Percentiles rank a stretch among this genome's conserved stretches.
Conservation (phyloP, 345 rosid species). For the Salix caprea region DNA sequence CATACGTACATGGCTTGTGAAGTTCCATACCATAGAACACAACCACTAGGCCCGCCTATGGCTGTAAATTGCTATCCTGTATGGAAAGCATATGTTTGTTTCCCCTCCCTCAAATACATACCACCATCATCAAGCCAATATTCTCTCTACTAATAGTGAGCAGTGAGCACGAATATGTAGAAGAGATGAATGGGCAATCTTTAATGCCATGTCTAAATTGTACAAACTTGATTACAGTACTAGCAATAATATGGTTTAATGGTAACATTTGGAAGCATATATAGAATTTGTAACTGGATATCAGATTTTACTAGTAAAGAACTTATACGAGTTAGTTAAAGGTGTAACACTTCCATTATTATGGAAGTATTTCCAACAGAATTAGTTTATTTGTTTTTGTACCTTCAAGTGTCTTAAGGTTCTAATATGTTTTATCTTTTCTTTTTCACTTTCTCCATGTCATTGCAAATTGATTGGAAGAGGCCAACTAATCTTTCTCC, state of each 20-base stretch:
- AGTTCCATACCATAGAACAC: background rate
- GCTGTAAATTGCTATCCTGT: background rate
- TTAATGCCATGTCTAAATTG: background rate
- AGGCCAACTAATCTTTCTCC: slow-evolving; percentile 7
- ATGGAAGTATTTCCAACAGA: background rate
- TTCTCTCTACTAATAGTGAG: background rate
- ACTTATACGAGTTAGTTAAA: background rate
- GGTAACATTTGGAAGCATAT: background rate
- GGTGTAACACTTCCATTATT: background rate
- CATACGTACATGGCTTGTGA: background rate
- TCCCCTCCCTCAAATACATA: background rate
- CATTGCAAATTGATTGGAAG: background rate
- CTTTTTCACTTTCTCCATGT: background rate
- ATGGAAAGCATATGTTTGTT: background rate
- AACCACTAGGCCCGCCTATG: background rate
- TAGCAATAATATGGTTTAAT: background rate
- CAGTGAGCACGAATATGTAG: background rate
- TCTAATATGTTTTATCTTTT: background rate
- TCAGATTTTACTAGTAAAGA: background rate
- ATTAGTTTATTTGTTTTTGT: background rate
- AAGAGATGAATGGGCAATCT: background rate
- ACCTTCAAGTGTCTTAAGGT: background rate
- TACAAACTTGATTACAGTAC: background rate
- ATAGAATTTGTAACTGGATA: background rate
- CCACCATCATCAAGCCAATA: background rate